Base-by-base conservation (phyloP, 208 protist genomes). In the Phytomonas francai region DNA sequence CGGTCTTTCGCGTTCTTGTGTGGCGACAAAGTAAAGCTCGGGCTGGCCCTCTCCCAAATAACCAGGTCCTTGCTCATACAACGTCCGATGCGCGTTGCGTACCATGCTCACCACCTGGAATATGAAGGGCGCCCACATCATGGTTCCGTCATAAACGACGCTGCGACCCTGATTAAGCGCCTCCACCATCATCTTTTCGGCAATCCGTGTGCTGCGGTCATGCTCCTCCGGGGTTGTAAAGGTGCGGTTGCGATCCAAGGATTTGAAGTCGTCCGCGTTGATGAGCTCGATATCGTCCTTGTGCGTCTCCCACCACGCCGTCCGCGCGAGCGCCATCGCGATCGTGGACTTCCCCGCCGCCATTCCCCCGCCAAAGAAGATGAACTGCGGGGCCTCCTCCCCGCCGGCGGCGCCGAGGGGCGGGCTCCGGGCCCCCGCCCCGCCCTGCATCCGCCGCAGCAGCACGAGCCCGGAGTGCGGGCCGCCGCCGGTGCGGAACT, bases 81-180 rank as follows among this genome's bases (percentile, higher is more conserved):
- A 64, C 7, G 74, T 81, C 0, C 54, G 74, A 66, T 95, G 90
- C 0, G 87, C 87, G 64, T 76, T 72, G n/a, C 90, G 90, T 31
- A 93, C 75, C 90, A 95, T 93, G 66, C 64, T 63, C 39, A 93
- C 77, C 4, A 89, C 80, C 59, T 95, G 87, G 66, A 81, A 67
- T 39, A 95, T 76, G 76, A 92, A 95, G 27, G 90, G 90, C 33
- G 73, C 76, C 87, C 90, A 95, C 90, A 93, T 93, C 90, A 95
- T 95, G 0, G 90, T 95, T 49, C 87, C 84, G 66, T 95, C 90
- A 61, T 92, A 87, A 30, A 95, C 87, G 59, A 92, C 88, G 64
- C 77, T 91, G 29, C 85, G 85, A 29, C 90, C 83, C 51, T 85
- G 77, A 72, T 95, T 95, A 33, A 95, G 68, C 22, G 87, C 83